Conservation (phyloP, 129 eudicot genomes). For the Flaveria bidentis region DNA sequence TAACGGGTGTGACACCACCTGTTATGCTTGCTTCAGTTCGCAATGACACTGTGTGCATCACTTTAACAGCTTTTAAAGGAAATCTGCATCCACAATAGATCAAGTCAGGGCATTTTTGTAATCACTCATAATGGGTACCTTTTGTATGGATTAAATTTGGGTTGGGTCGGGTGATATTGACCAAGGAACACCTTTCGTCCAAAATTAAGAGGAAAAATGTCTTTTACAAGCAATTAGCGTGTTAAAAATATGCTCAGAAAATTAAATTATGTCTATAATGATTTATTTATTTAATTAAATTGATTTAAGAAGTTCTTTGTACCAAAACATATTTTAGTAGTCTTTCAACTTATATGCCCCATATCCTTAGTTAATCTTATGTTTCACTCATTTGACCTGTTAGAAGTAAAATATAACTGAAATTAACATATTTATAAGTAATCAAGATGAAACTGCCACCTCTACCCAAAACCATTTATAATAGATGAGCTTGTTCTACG, state of each 20-base stretch:
- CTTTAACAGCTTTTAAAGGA: constrained; percentile 96
- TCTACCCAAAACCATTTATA: no score
- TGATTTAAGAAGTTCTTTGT: not conserved
- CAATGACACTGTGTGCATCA: constrained; percentile 93
- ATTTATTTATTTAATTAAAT: not conserved
- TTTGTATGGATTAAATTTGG: not conserved
- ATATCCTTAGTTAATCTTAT: not conserved
- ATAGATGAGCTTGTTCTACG: no score
- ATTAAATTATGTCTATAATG: not conserved
- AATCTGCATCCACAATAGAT: constrained; percentile 51
- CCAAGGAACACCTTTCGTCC: not conserved
- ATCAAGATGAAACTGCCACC: not conserved
- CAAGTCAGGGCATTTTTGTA: constrained; percentile 13
- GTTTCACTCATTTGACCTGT: not conserved
- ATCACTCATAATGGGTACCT: not conserved
- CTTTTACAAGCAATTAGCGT: not conserved
- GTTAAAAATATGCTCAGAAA: not conserved
- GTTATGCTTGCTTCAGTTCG: constrained; percentile 85
- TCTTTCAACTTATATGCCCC: not conserved
- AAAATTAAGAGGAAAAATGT: not conserved
- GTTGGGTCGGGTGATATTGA: not conserved
- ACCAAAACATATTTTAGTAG: not conserved
- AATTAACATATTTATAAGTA: not conserved
- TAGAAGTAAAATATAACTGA: not conserved
- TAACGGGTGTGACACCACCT: constrained; percentile 64